phyloP scores from a whole-genome alignment of 441 rosid species.

The Euphorbia celastroides region DNA sequence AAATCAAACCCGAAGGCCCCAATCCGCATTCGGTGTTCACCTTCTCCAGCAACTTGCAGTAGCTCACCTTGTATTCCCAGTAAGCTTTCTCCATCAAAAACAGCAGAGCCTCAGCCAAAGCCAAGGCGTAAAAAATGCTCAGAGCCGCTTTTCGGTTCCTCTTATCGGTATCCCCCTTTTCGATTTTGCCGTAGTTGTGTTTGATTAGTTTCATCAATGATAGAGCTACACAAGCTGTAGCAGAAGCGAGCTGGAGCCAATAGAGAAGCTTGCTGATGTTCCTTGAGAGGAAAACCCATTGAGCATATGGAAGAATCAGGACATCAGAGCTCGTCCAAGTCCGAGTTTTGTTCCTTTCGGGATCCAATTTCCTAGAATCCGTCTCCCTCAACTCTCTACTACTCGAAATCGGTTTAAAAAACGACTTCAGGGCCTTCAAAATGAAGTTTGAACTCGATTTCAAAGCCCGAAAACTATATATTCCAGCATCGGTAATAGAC shows the following conservation, averaged over 20 bases:
- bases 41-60: constrained; percentile 65
- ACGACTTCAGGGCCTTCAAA: constrained; percentile 23
- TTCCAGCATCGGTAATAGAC: constrained; percentile 73
- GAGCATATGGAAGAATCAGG: constrained; percentile 65
- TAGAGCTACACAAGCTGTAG: constrained; percentile 59
- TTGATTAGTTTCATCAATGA: constrained; percentile 57
- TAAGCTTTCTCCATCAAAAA: constrained; percentile 79
- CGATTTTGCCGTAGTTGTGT: constrained; percentile 67
- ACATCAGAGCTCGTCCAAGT: constrained; percentile 76
- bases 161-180: constrained; percentile 63
- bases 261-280: constrained; percentile 68
- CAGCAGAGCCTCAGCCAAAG: constrained; percentile 75
- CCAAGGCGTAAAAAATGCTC: constrained; percentile 69
- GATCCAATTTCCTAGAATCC: constrained; percentile 23
- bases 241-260: constrained; percentile 91
- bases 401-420: constrained; percentile 25
- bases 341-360: constrained; percentile 33
- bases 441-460: constrained; percentile 39
- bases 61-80: constrained; percentile 83
- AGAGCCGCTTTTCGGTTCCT: constrained; percentile 69
- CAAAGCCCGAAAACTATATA: constrained; percentile 64
- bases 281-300: constrained; percentile 65
- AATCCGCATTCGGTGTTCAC: constrained; percentile 68
- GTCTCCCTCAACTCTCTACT: constrained; percentile 21
- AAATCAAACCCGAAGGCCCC: constrained; percentile 61